phyloP scores from a whole-genome alignment of 345 rosid species.

The Microthlaspi erraticum region DNA sequence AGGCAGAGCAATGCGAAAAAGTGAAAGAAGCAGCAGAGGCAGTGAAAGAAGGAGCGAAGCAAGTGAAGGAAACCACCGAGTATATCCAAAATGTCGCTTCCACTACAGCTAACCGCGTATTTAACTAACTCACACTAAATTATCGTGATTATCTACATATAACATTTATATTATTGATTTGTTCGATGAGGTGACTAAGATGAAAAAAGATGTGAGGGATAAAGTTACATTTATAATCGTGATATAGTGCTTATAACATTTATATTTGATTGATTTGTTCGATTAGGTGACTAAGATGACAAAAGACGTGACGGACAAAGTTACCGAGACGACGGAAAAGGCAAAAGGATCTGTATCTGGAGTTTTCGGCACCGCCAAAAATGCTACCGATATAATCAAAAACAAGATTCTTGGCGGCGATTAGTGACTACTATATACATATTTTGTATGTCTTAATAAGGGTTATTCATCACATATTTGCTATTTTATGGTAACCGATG shows the following conservation, averaged over 20 bases:
- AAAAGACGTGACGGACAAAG: slow-evolving; percentile 47
- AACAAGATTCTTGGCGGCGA: slow-evolving; percentile 39
- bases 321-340: slow-evolving; percentile 44
- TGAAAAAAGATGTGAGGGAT: slow-evolving; percentile 47
- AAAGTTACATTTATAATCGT: slow-evolving; percentile 38
- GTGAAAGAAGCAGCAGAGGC: slow-evolving; percentile 73
- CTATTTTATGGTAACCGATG: background rate
- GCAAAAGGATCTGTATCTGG: slow-evolving; percentile 48
- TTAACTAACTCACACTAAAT: background rate
- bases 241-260: background rate
- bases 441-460: slow-evolving; percentile 16
- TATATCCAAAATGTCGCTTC: slow-evolving; percentile 46
- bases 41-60: slow-evolving; percentile 62
- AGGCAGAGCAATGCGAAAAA: slow-evolving; percentile 52
- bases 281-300: slow-evolving; percentile 48
- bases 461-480: background rate
- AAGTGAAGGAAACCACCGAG: slow-evolving; percentile 56
- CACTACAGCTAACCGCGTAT: slow-evolving; percentile 47
- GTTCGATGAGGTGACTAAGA: slow-evolving; percentile 39
- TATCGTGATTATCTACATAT: background rate
- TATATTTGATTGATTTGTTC: slow-evolving; percentile 1
- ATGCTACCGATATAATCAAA: slow-evolving; percentile 42
- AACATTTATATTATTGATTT: slow-evolving; percentile 7
- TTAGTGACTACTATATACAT: background rate
- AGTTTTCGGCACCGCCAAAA: slow-evolving; percentile 40